A percentile compares a stretch with the other conserved stretches of the same genome.
phyloP scores from a whole-genome alignment of 495 filamentous ascomycete species.

The Aspergillus indologenus region DNA sequence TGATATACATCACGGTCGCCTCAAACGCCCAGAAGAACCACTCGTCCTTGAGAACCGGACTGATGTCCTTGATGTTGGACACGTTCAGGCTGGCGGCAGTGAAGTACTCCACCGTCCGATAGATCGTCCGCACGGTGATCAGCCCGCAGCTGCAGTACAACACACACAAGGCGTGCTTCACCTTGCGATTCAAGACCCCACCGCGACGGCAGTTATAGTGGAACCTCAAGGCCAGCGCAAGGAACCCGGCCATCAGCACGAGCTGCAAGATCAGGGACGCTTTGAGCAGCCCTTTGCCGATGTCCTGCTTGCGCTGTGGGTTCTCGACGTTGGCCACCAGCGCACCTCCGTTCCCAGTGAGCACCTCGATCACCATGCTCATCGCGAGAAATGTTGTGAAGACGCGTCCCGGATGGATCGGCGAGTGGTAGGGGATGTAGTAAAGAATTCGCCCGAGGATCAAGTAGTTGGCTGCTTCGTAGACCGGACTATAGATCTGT shows the following conservation, averaged over 20 bases:
- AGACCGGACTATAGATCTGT: constrained; percentile 56
- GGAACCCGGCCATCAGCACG: constrained; percentile 58
- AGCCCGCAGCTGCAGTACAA: constrained; percentile 61
- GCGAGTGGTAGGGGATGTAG: constrained; percentile 74
- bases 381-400: constrained; percentile 71
- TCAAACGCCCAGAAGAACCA: constrained; percentile 77
- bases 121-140: constrained; percentile 62
- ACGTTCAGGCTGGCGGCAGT: constrained; percentile 39
- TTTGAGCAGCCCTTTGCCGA: constrained; percentile 61
- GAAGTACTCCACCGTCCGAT: constrained; percentile 63
- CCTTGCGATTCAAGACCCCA: constrained; percentile 51
- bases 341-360: constrained; percentile 68
- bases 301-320: constrained; percentile 40
- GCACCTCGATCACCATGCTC: constrained; percentile 57
- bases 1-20: constrained; percentile 59
- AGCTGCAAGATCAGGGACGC: constrained; percentile 66
- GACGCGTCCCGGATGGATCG: constrained; percentile 74
- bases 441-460: constrained; percentile 73
- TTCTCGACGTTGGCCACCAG: constrained; percentile 50
- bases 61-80: constrained; percentile 39
- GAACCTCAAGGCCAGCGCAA: constrained; percentile 56
- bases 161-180: constrained; percentile 55
- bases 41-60: constrained; percentile 60
- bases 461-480: constrained; percentile 72
- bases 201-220: constrained; percentile 55